Conservation (phyloP, 2,329 filamentous ascomycete species). For the Trematosphaeria pertusa region DNA sequence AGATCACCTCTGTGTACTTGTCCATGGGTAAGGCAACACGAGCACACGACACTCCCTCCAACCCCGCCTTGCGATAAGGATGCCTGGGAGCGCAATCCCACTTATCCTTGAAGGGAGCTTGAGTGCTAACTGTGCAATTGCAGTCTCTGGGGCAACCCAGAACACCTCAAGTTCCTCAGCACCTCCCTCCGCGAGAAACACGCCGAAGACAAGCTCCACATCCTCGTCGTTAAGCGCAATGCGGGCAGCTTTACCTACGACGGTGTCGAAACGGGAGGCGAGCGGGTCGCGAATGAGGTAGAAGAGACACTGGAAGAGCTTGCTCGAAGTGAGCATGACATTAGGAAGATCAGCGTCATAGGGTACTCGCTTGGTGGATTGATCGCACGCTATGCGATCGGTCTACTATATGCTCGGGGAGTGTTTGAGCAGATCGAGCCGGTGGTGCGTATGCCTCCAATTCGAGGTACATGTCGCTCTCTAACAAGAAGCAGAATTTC, state of each 20-base stretch:
- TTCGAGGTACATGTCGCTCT: neutral
- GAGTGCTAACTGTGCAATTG: slow-evolving; percentile 20
- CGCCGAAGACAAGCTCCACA: slow-evolving; percentile 68
- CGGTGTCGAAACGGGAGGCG: slow-evolving; percentile 72
- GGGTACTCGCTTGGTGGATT: slow-evolving; percentile 92
- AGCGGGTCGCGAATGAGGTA: slow-evolving; percentile 69
- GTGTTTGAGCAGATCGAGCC: slow-evolving; percentile 81
- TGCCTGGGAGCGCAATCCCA: no score
- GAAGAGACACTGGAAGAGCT: slow-evolving; percentile 64
- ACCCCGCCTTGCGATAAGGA: slow-evolving; percentile 1
- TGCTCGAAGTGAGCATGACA: slow-evolving; percentile 68
- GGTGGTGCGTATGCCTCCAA: slow-evolving; percentile 64
- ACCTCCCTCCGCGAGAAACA: slow-evolving; percentile 68
- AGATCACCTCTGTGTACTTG: slow-evolving; percentile 77
- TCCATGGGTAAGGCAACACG: slow-evolving; percentile 68
- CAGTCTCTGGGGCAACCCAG: slow-evolving; percentile 81
- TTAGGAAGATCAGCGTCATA: slow-evolving; percentile 83
- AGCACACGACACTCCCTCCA: slow-evolving; percentile 8
- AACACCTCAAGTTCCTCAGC: slow-evolving; percentile 73
- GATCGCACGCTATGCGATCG: slow-evolving; percentile 84
- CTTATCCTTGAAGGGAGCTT: no score
- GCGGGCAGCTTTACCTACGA: slow-evolving; percentile 73
- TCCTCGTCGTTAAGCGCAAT: slow-evolving; percentile 76
- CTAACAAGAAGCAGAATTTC: slow-evolving; percentile 71
- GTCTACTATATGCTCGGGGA: slow-evolving; percentile 81